phyloP scores from a whole-genome alignment of 768 basidiomycete genomes.

The Phaeotremella fagi region DNA sequence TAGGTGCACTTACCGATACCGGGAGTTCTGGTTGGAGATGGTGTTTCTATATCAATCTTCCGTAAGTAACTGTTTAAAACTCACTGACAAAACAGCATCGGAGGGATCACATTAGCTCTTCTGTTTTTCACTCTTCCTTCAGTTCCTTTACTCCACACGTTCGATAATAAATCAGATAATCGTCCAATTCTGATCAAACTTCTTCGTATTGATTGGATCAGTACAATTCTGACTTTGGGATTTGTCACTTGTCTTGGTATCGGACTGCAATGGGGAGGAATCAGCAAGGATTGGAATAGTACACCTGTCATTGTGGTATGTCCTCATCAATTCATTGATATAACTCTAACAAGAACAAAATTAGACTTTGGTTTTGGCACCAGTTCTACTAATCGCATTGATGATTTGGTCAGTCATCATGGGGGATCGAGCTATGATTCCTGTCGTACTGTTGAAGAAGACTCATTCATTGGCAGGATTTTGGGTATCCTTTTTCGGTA shows the following conservation, averaged over 20 bases:
- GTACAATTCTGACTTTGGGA: conserved; percentile 14
- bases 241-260: conserved; percentile 30
- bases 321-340: no score
- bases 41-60: conserved; percentile 26
- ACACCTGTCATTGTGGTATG: conserved; percentile 19
- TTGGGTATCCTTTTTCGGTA: conserved; percentile 25
- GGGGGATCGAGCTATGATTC: conserved; percentile 25
- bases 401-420: conserved; percentile 17
- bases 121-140: conserved; percentile 17
- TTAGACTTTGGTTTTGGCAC: conserved; percentile 15
- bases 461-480: conserved; percentile 23
- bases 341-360: neutral
- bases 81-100: conserved; percentile 15
- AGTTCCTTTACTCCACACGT: conserved; percentile 12
- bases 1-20: conserved; percentile 19
- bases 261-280: conserved; percentile 28
- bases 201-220: conserved; percentile 22
- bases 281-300: conserved; percentile 19
- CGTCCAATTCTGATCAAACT: conserved; percentile 7
- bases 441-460: conserved; percentile 10
- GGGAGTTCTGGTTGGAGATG: conserved; percentile 19
- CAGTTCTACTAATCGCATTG: conserved; percentile 10
- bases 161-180: conserved; percentile 15
- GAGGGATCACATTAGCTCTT: conserved; percentile 13
- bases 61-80: conserved; percentile 2